These are phyloP conservation scores for Xylariales sp. DNA, from an alignment of 2,329 filamentous ascomycete species.

Conservation along the genomic window DNA sequence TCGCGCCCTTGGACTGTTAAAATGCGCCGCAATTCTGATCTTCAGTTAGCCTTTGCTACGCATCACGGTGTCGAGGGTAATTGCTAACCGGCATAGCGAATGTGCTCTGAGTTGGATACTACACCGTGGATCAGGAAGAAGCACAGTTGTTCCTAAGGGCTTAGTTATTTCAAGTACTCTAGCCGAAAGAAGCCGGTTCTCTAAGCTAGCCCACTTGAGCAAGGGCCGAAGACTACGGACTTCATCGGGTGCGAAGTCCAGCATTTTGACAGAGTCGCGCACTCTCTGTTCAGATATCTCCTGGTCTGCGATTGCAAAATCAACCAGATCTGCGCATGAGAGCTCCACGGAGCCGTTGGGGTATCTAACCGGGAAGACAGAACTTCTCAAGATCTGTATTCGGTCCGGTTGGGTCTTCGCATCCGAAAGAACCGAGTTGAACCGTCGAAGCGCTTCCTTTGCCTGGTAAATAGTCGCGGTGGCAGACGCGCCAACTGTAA, in stretches of 20 bases:
- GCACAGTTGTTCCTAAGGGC: neutral
- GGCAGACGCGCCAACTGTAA: slow-evolving; percentile 31
- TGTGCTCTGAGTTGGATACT: neutral
- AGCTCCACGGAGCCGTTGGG: slow-evolving; percentile 34
- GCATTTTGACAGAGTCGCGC: slow-evolving; percentile 42
- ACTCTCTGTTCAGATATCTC: slow-evolving; percentile 47
- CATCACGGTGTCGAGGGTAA: neutral
- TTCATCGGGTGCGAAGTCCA: slow-evolving; percentile 53
- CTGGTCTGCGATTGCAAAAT: slow-evolving; percentile 53
- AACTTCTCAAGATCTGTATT: neutral
- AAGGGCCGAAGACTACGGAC: slow-evolving; percentile 47
- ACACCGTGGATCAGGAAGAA: neutral
- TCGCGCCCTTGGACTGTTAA: neutral
- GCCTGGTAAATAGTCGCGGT: slow-evolving; percentile 36
- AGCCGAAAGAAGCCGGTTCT: slow-evolving; percentile 48
- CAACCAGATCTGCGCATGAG: neutral
- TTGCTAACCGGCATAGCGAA: neutral
- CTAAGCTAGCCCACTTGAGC: slow-evolving; percentile 50
- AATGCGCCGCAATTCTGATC: neutral
- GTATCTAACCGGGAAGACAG: slow-evolving; percentile 46
- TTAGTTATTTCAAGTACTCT: slow-evolving; percentile 47
- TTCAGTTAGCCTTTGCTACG: neutral
- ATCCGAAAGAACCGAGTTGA: slow-evolving; percentile 50
- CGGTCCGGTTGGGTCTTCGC: neutral
- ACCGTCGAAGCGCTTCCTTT: slow-evolving; percentile 47